Evolutionary conservation across 2,329 filamentous ascomycete genomes (phyloP).

Genomic region (Aureobasidium sp.): DNA sequence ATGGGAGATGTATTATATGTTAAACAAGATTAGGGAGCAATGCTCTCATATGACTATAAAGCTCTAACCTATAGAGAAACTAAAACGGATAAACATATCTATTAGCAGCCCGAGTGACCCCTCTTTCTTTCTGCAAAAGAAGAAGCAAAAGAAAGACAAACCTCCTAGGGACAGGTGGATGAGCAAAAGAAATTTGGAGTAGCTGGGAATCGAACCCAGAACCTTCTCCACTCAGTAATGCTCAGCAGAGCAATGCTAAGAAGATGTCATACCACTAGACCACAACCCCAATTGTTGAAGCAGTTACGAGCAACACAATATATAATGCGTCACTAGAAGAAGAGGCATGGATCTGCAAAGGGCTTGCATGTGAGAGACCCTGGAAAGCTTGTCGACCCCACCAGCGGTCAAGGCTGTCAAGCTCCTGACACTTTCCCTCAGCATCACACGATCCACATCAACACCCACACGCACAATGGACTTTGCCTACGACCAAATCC

Average conservation of each 20-base stretch:
- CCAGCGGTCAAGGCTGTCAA: background rate
- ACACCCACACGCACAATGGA: slow-evolving; percentile 56
- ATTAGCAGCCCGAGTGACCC: too few relatives aligned
- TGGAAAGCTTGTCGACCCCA: background rate
- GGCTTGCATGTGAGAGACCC: slow-evolving; percentile 5
- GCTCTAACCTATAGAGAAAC: too few relatives aligned
- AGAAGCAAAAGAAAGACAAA: too few relatives aligned
- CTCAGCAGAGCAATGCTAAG: slow-evolving; percentile 1
- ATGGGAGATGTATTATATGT: too few relatives aligned
- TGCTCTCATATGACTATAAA: too few relatives aligned
- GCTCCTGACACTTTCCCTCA: background rate
- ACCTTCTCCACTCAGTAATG: slow-evolving; percentile 7
- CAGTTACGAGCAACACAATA: background rate
- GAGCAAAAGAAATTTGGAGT: background rate
- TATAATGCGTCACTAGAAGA: too few relatives aligned
- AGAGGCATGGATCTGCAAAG: too few relatives aligned
- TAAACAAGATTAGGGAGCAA: too few relatives aligned
- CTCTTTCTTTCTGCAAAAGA: too few relatives aligned
- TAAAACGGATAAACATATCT: too few relatives aligned
- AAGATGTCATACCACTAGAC: slow-evolving; percentile 12
- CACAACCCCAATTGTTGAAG: slow-evolving; percentile 3
- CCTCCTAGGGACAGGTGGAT: too few relatives aligned
- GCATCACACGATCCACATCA: background rate
- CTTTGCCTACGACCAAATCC: slow-evolving; percentile 93
- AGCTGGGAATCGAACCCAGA: slow-evolving; percentile 12